Base-by-base conservation (phyloP, 202 grass and related monocot species). In the Digitaria exilis region DNA sequence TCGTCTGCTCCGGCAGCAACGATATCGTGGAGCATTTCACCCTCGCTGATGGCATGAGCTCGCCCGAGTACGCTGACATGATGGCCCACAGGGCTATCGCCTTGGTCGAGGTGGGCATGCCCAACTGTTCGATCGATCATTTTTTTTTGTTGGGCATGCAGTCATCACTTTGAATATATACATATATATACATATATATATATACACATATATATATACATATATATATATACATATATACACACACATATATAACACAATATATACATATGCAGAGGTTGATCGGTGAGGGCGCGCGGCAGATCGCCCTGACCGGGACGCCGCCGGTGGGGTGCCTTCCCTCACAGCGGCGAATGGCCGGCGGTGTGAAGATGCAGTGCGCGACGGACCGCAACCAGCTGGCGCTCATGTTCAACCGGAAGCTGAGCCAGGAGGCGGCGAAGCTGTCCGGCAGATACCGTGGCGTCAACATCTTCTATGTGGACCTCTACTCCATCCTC, bases 271-370 rank as follows among this genome's bases (percentile, higher is more conserved):
- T 48, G 22, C 13, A 71, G 75, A 5, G 30, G 3, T 51, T 90
- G 16, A 56, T 69, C 44, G 11, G 1, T 1, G 19, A 80, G 32
- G 92, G 89, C 16, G 92, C 92, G 5, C 65, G 52, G 62, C 80
- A 79, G 73, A 76, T 94, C 21, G 84, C 31, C 0, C 69, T 89
- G 21, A 61, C 67, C 16, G 89, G 92, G 0, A 62, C 41, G 51
- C 92, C 92, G 3, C 89, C 92, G 2, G 48, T 94, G 0, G 92
- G 89, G 1, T 94, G 92, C 78, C 17, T 89, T 0, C 89, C 92
- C 2, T 84, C 86, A 19, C 86, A 91, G 82, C 85, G 92, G 76
- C 81, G 85, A 1, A 48, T 83, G 7, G 81, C 65, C 42, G 92
- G 92, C 42, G 89, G 89, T 25, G 56, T 84, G 17, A 1, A 8